Percentiles rank a stretch among this genome's conserved stretches.
phyloP scores from a whole-genome alignment of 129 eudicot genomes.

The Silybum marianum region DNA sequence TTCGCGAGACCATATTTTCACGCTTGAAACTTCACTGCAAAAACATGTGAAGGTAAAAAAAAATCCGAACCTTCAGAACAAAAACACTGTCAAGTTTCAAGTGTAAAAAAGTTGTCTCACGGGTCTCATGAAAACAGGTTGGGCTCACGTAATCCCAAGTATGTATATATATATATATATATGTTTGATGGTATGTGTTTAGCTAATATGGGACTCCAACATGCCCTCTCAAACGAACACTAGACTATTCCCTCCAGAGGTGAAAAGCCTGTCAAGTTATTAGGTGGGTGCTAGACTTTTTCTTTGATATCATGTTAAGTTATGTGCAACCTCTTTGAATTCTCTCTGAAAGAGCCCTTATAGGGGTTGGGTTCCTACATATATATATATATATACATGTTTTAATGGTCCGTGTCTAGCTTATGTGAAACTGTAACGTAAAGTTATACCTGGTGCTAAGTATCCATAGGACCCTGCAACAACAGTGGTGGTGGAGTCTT shows the following conservation, averaged over 20 bases:
- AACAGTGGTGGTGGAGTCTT: conserved; percentile 76
- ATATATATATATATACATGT: neutral
- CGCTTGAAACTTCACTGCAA: too few species aligned
- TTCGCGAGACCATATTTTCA: too few species aligned
- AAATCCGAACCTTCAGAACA: too few species aligned
- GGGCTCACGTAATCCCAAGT: too few species aligned
- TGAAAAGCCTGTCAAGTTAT: neutral
- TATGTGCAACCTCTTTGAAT: neutral
- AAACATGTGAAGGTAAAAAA: too few species aligned
- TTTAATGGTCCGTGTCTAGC: neutral
- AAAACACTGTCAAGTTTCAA: too few species aligned
- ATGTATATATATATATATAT: neutral
- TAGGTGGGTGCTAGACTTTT: neutral
- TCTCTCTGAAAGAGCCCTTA: neutral
- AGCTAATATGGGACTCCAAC: neutral
- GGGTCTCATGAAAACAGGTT: too few species aligned
- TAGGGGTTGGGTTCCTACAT: neutral
- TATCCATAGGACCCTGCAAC: conserved; percentile 95
- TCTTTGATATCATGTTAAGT: neutral
- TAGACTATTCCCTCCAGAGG: neutral
- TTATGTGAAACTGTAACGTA: neutral
- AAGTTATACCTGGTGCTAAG: conserved; percentile 80
- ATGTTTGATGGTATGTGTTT: neutral
- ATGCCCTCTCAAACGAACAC: neutral
- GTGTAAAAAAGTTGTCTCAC: too few species aligned